Evolutionary conservation across 352 stramenopile genomes (phyloP).

Genomic region (Globisporangium splendens): DNA sequence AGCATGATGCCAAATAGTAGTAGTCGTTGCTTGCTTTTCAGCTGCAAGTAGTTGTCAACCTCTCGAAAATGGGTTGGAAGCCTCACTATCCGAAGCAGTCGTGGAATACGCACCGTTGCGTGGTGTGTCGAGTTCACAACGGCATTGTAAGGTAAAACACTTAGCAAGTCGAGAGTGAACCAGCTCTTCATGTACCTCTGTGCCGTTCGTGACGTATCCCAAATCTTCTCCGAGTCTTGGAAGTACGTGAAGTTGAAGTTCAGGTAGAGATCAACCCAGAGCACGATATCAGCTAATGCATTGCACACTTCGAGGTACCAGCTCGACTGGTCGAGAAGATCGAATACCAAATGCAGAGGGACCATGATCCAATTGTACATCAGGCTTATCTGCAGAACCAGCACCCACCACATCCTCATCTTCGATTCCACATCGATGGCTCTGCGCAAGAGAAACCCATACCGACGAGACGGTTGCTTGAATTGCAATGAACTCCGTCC

Average conservation of each 20-base stretch:
- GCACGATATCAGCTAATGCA: conserved; percentile 29
- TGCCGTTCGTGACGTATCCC: conserved; percentile 30
- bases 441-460: conserved; percentile 27
- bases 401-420: conserved; percentile 45
- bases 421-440: conserved; percentile 41
- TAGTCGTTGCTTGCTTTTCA: conserved; percentile 45
- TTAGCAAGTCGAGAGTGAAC: conserved; percentile 42
- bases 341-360: conserved; percentile 38
- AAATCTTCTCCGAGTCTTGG: conserved; percentile 59
- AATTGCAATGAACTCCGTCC: conserved; percentile 1
- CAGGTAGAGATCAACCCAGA: conserved; percentile 48
- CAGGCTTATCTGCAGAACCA: conserved; percentile 36
- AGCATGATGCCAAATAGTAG: conserved; percentile 49
- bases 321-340: conserved; percentile 19
- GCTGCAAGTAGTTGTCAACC: conserved; percentile 37
- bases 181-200: conserved; percentile 25
- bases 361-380: conserved; percentile 61
- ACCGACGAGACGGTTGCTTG: conserved; percentile 17
- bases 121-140: conserved; percentile 17
- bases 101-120: conserved; percentile 24
- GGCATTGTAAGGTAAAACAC: conserved; percentile 38
- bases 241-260: conserved; percentile 57
- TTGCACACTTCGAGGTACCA: conserved; percentile 36
- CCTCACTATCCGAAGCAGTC: conserved; percentile 36
- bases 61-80: conserved; percentile 37